Conservation (phyloP, 768 basidiomycete species). For the Crucibulum laeve region DNA sequence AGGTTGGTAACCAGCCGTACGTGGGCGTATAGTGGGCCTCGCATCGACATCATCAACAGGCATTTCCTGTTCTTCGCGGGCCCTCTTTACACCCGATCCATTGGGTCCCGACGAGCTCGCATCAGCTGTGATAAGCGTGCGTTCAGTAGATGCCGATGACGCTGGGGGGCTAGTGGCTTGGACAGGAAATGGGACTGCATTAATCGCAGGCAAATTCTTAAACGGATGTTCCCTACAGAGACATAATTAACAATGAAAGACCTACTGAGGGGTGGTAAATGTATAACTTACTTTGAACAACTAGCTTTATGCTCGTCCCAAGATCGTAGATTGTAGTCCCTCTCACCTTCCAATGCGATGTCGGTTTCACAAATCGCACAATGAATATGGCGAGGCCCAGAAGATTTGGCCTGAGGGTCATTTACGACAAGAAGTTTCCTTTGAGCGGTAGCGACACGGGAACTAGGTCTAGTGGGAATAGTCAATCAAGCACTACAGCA, state of each 20-base stretch:
- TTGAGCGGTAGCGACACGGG: slow-evolving; percentile 57
- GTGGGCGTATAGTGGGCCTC: slow-evolving; percentile 46
- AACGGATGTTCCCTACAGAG: neutral
- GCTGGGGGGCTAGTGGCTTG: slow-evolving; percentile 13
- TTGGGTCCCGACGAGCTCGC: slow-evolving; percentile 11
- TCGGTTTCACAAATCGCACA: slow-evolving; percentile 48
- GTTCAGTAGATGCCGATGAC: slow-evolving; percentile 32
- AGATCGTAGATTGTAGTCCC: slow-evolving; percentile 54
- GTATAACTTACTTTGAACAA: slow-evolving; percentile 31
- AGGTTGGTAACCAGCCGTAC: slow-evolving; percentile 41
- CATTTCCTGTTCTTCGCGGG: slow-evolving; percentile 34
- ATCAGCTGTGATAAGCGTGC: slow-evolving; percentile 28
- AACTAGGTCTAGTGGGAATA: slow-evolving; percentile 39
- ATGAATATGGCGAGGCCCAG: slow-evolving; percentile 37
- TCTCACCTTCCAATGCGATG: slow-evolving; percentile 40
- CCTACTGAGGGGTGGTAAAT: no score
- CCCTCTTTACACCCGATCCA: slow-evolving; percentile 40
- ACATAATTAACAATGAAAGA: neutral
- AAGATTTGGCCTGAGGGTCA: slow-evolving; percentile 54
- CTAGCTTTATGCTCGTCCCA: slow-evolving; percentile 62
- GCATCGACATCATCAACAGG: slow-evolving; percentile 26
- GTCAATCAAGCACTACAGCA: neutral
- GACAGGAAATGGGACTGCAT: slow-evolving; percentile 7
- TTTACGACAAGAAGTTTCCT: slow-evolving; percentile 61
- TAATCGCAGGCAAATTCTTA: neutral